Evolutionary conservation across 2,329 filamentous ascomycete species (phyloP).

Genomic region (Chaetomium olivaceum): DNA sequence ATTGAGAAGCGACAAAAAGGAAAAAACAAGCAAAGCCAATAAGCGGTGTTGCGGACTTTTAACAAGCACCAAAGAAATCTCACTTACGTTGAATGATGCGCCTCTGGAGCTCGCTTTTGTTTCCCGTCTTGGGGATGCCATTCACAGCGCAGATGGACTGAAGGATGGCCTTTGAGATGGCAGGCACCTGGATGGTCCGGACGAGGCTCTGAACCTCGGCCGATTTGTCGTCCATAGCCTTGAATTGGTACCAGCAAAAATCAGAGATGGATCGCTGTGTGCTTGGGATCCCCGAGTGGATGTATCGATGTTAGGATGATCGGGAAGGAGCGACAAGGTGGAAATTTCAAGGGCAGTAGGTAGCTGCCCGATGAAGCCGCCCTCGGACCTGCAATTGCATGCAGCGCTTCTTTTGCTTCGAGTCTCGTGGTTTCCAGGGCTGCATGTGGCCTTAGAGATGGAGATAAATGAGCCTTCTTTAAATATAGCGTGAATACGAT

Average conservation of each 20-base stretch:
- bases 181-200: constrained; percentile 46
- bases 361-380: constrained; percentile 7
- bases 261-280: not conserved
- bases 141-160: constrained; percentile 75
- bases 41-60: not conserved
- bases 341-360: not conserved
- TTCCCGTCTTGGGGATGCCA: constrained; percentile 73
- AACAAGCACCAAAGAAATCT: constrained; percentile 13
- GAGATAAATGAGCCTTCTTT: too few relatives aligned
- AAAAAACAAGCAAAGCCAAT: not conserved
- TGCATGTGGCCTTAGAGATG: not conserved
- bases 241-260: not conserved
- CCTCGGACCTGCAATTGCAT: not conserved
- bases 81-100: constrained; percentile 77
- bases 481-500: not conserved
- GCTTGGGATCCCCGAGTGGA: not conserved
- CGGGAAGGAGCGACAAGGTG: constrained; percentile 16
- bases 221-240: constrained; percentile 25
- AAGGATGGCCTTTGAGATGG: constrained; percentile 63
- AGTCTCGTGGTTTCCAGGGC: not conserved
- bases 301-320: not conserved
- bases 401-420: constrained; percentile 6
- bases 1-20: not conserved
- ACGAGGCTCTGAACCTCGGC: constrained; percentile 50
- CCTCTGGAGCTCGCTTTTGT: constrained; percentile 79